Conservation (phyloP, 495 filamentous ascomycete species). For the Pseudevernia furfuracea region DNA sequence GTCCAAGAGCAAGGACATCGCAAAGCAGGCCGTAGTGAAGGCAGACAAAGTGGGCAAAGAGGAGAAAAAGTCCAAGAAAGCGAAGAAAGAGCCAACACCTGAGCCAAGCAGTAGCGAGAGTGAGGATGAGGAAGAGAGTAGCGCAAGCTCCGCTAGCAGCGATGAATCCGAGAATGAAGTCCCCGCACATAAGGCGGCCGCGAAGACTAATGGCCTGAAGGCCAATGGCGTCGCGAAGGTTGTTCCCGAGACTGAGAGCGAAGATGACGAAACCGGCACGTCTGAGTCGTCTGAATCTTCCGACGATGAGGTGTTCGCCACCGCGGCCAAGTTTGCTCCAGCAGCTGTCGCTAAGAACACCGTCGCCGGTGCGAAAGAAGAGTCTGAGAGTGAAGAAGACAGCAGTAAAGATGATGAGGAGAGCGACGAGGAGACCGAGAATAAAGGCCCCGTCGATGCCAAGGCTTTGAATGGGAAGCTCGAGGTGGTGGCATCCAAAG, state of each 20-base stretch:
- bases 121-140: constrained; percentile 33
- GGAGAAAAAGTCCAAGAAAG: constrained; percentile 30
- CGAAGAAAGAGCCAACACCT: constrained; percentile 42
- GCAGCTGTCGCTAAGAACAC: constrained; percentile 6
- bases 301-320: constrained; percentile 32
- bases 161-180: constrained; percentile 31
- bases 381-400: constrained; percentile 20
- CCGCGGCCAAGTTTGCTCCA: constrained; percentile 10
- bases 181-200: constrained; percentile 9
- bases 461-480: constrained; percentile 25
- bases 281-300: constrained; percentile 31
- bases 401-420: constrained; percentile 26
- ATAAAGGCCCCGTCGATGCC: constrained; percentile 29
- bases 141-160: constrained; percentile 34
- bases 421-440: constrained; percentile 17
- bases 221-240: constrained; percentile 22
- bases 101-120: constrained; percentile 38
- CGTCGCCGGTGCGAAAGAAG: constrained; percentile 15
- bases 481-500: constrained; percentile 19
- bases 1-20: constrained; percentile 45
- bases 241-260: constrained; percentile 10
- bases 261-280: constrained; percentile 26
- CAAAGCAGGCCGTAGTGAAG: constrained; percentile 40
- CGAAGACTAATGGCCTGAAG: constrained; percentile 22
- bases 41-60: constrained; percentile 36